Evolutionary conservation across 2,329 filamentous ascomycete genomes (phyloP).

Genomic region (Penicillium sp.): DNA sequence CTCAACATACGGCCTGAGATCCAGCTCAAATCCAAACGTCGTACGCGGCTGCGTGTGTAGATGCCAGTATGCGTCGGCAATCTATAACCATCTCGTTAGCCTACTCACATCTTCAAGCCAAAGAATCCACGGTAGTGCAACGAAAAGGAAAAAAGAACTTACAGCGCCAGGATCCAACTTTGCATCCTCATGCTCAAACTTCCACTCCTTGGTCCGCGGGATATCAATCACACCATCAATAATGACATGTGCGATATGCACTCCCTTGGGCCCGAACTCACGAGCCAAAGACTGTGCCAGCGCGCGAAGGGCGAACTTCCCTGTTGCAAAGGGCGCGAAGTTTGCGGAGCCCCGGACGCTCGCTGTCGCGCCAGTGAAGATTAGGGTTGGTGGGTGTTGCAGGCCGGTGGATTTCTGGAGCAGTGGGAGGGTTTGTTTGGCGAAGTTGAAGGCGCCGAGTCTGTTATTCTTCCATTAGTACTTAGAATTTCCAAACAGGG

Average conservation of each 20-base stretch:
- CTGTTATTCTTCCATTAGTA: conserved; percentile 25
- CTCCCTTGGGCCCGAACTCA: conserved; percentile 82
- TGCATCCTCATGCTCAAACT: conserved; percentile 62
- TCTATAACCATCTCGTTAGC: conserved; percentile 54
- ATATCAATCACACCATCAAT: conserved; percentile 88
- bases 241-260: conserved; percentile 82
- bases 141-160: conserved; percentile 42
- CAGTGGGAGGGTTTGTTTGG: conserved; percentile 71
- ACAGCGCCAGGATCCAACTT: conserved; percentile 79
- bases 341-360: conserved; percentile 73
- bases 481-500: too few species aligned
- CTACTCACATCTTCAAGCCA: background rate
- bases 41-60: conserved; percentile 80
- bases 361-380: conserved; percentile 87
- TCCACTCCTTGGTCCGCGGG: conserved; percentile 67
- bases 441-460: conserved; percentile 74
- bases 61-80: conserved; percentile 85
- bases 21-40: conserved; percentile 80
- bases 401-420: conserved; percentile 65
- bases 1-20: conserved; percentile 79
- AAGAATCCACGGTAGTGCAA: background rate
- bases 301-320: conserved; percentile 79
- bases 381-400: conserved; percentile 73
- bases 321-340: conserved; percentile 74
- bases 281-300: conserved; percentile 75